Evolutionary conservation across 2,329 filamentous ascomycete genomes (phyloP), one percentile per base, ranked within the genome.

Genomic region (Aspergillus japonicus): DNA sequence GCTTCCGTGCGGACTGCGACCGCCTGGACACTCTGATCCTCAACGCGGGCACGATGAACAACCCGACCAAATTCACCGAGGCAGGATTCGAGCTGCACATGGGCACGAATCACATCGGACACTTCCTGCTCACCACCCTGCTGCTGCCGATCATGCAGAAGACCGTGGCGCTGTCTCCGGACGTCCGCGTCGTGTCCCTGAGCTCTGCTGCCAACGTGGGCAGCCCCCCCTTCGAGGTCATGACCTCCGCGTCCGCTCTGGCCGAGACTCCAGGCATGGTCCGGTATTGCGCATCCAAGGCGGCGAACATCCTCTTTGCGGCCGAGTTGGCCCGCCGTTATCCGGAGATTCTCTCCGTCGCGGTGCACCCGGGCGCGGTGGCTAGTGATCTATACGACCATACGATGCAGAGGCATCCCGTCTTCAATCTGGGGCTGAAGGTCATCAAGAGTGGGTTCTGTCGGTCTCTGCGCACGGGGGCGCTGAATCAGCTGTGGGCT

Each of bases 271-370:
- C 74, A 35, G 75, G 78, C 4, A 81, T 77, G 74, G 68, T 72
- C 2, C 79, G 81, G 1, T 85, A 85, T 64, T 79, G 75, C 8
- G 78, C 80, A n/a, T 81, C 78, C 60, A 85, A 84, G 66, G 75
- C 80, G 0, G 82, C 81, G 2, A 82, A 81, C 55, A 76, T 83
- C 29, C 67, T 82, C 5, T 79, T 80, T 50, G 79, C 80, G 2
- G 66, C 74, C 0, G 79, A 82, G 62, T 63, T 84, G 4, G 79
- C 79, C 3, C 74, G 77, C 6, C 76, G 78, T 1, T 74, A 79
- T 56, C 79, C 79, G 0, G 64, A 74, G 19, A 71, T 82, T 1
- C 75, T 73, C 23, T 75, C 77, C 23, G 74, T 84, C 10, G 76
- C 79, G 0, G 65, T 85, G 0, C 83, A 85, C 57, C 83, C 83